Evolutionary conservation across 176 grass and related monocot species (phyloP), one percentile per base, ranked within the genome.

Genomic region (Cymbopogon citratus): DNA sequence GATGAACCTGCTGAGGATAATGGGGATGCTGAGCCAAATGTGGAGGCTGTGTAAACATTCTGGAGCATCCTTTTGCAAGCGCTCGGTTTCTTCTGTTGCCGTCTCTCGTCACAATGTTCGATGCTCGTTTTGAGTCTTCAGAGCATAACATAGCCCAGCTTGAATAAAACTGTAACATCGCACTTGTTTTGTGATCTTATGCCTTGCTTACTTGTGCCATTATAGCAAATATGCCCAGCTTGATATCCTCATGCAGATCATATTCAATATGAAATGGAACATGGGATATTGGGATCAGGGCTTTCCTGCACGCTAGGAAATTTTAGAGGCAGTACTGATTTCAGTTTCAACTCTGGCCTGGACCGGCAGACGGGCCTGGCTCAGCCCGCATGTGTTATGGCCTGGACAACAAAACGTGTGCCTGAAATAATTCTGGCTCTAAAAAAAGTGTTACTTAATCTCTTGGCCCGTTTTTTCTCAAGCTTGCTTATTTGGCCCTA

Each of bases 161-260:
- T 39, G 3, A 87, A 64, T 83, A 83, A 83, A 64, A 72, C 27
- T 76, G 31, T 89, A 51, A 65, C 8, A 33, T 26, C 27, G 19
- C 48, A n/a, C 15, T 29, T 75, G 18, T 44, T 45, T 57, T 80
- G 59, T 56, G 2, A 23, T 31, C 29, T 51, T 18, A 24, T 15
- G 33, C 40, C 24, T 12, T 62, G 57, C 24, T 61, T 9, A 9
- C 23, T 34, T 71, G 27, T 40, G 51, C 11, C 41, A 15, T 12
- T 16, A 19, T 71, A 23, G 23, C n/a, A 61, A 26, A 61, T 12
- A 19, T 71, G 5, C 39, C 11, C 19, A 2, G 44, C 60, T 73
- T 41, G 43, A 44, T 51, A 8, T 36, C 5, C 43, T 14, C 54
- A 6, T 80, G 84, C 12, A 49, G 46, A 18, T 15, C 45, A 46